Evolutionary conservation across 768 basidiomycete genomes (phyloP).

Genomic region (Candolleomyces eurysporus): DNA sequence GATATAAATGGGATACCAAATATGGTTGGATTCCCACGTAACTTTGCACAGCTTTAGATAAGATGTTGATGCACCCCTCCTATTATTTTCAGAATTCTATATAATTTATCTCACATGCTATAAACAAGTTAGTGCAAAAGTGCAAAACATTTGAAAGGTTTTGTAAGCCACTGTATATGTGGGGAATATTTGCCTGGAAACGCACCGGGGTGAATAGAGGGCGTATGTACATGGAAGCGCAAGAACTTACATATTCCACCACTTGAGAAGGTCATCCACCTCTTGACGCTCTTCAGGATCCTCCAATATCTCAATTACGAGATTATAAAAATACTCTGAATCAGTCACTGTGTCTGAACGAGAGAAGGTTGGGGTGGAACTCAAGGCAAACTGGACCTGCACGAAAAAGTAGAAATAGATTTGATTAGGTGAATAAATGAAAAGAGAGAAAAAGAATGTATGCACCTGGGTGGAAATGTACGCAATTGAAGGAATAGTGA

Average conservation of each 20-base stretch:
- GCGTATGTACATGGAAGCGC: not conserved
- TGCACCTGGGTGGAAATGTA: slow-evolving; percentile 9
- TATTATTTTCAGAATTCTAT: no score
- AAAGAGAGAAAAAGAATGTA: not conserved
- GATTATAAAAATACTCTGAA: slow-evolving; percentile 18
- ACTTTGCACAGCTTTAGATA: no score
- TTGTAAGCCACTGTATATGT: not conserved
- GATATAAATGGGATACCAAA: no score
- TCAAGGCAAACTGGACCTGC: slow-evolving; percentile 18
- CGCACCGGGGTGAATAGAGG: not conserved
- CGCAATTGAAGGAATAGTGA: slow-evolving; percentile 3
- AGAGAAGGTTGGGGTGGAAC: slow-evolving; percentile 16
- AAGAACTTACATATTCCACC: slow-evolving; percentile 18
- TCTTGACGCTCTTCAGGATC: slow-evolving; percentile 17
- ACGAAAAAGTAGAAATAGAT: not conserved
- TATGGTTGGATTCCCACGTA: no score
- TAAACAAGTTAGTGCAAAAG: no score
- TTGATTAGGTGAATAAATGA: not conserved
- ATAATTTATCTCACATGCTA: no score
- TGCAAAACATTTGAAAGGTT: no score
- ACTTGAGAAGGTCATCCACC: slow-evolving; percentile 11
- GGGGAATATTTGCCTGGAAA: not conserved
- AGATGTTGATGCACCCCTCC: no score
- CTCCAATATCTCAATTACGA: slow-evolving; percentile 14
- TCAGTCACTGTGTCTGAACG: slow-evolving; percentile 17